These are phyloP conservation scores for Madurella fahalii DNA, from an alignment of 2,329 filamentous ascomycete species.

Conservation along the genomic window DNA sequence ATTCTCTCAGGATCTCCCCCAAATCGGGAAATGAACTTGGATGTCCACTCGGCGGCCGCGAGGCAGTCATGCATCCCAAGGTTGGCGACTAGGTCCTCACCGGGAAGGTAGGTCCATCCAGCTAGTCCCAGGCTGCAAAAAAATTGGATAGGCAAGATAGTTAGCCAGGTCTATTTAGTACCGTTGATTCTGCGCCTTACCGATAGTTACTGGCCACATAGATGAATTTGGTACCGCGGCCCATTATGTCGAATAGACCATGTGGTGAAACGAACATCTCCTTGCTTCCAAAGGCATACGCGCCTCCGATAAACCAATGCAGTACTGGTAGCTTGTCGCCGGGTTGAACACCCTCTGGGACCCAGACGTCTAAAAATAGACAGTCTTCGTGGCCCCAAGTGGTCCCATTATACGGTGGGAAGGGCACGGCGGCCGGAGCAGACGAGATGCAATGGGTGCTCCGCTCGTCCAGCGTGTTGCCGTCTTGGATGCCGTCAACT, in stretches of 20 bases:
- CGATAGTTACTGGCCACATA: conserved; percentile 23
- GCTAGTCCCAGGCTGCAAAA: conserved; percentile 14
- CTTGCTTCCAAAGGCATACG: conserved; percentile 24
- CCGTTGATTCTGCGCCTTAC: neutral
- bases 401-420: conserved; percentile 16
- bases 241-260: conserved; percentile 20
- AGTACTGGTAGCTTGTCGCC: conserved; percentile 23
- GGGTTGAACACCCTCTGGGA: conserved; percentile 18
- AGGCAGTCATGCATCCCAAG: conserved; percentile 21
- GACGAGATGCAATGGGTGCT: no score
- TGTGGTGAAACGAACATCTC: conserved; percentile 16
- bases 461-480: neutral
- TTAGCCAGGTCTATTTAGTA: no score
- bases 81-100: conserved; percentile 21
- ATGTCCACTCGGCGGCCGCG: conserved; percentile 20
- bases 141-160: no score
- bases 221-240: conserved; percentile 18
- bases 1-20: conserved; percentile 49
- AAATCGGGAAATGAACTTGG: conserved; percentile 46
- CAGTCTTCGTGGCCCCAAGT: conserved; percentile 25
- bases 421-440: neutral
- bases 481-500: conserved; percentile 17
- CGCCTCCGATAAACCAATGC: conserved; percentile 21
- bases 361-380: conserved; percentile 25
- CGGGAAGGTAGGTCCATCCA: conserved; percentile 16